phyloP scores from a whole-genome alignment of 2,329 filamentous ascomycete species.

The Aspergillus unguis region DNA sequence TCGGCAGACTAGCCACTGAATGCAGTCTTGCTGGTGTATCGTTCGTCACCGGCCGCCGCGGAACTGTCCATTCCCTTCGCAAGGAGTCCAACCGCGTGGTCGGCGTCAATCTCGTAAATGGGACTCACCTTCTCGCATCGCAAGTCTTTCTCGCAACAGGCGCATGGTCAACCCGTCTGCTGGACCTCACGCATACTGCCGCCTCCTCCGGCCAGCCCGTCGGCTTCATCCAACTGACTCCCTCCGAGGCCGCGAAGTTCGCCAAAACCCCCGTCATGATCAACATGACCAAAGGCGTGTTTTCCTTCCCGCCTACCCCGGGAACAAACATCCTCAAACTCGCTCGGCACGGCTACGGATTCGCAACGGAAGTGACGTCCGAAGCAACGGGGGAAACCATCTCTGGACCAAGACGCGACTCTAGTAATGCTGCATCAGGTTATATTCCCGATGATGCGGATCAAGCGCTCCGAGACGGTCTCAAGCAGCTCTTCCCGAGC shows the following conservation, averaged over 20 bases:
- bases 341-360: constrained; percentile 64
- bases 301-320: constrained; percentile 49
- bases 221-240: constrained; percentile 68
- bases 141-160: constrained; percentile 77
- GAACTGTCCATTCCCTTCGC: constrained; percentile 27
- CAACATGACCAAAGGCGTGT: constrained; percentile 44
- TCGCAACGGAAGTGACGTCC: constrained; percentile 32
- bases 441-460: constrained; percentile 53
- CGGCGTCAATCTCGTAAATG: constrained; percentile 57
- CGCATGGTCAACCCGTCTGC: constrained; percentile 73
- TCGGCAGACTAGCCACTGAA: constrained; percentile 22
- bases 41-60: constrained; percentile 42
- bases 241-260: constrained; percentile 63
- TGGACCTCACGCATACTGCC: constrained; percentile 70
- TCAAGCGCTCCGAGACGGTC: constrained; percentile 55
- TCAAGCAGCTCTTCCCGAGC: constrained; percentile 60
- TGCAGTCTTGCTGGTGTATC: constrained; percentile 36
- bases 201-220: constrained; percentile 76
- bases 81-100: constrained; percentile 38
- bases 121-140: constrained; percentile 55
- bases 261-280: constrained; percentile 59
- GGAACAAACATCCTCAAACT: constrained; percentile 57
- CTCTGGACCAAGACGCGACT: constrained; percentile 37
- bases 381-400: constrained; percentile 17
- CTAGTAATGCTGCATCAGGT: constrained; percentile 37